Evolutionary conservation across 1,139 yeast species (phyloP), one percentile per base, ranked within the genome.

Genomic region (Geotrichum carabidarum): DNA sequence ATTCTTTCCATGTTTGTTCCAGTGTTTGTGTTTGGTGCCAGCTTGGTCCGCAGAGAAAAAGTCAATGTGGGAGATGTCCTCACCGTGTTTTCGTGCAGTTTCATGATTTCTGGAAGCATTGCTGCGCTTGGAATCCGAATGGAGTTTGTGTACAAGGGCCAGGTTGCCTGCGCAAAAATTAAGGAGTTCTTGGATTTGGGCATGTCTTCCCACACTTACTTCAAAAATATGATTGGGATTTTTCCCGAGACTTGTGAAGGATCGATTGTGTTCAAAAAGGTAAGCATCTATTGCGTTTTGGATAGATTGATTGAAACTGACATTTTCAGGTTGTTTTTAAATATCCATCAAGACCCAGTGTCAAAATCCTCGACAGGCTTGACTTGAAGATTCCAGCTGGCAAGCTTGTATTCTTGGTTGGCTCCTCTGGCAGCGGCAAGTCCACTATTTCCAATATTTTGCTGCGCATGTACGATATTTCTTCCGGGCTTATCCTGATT

Each of bases 341-440:
- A 1, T 91, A 90, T 64, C 82, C 86, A 0, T 68, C 80, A 1
- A 76, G 91, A 59, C 73, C 75, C 0, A 73, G 74, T 4, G 63
- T 64, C 0, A 57, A 61, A 4, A 80, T 80, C 0, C 67, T 91
- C 17, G 67, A 76, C 0, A 60, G 77, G 48, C 71, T 85, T 1
- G 65, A 70, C 17, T 59, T 86, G 43, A 61, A 63, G 1, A 71
- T 91, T 35, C 69, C 73, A 5, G 68, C 79, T 0, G 77, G 79
- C 1, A 63, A 72, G 41, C 66, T 80, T 17, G 81, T 83, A 2
- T 91, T 80, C 63, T 68, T 93, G 1, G 78, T 93, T 49, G 99
- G 99, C 0, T 76, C 78, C 58, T 89, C 97, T 0, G 99, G 99
- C 0, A 83, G 93, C 0, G 99, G 99, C 0, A 93, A 93, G 67